Base-by-base conservation (phyloP, 2,329 filamentous ascomycete species). In the Fusarium sp. region DNA sequence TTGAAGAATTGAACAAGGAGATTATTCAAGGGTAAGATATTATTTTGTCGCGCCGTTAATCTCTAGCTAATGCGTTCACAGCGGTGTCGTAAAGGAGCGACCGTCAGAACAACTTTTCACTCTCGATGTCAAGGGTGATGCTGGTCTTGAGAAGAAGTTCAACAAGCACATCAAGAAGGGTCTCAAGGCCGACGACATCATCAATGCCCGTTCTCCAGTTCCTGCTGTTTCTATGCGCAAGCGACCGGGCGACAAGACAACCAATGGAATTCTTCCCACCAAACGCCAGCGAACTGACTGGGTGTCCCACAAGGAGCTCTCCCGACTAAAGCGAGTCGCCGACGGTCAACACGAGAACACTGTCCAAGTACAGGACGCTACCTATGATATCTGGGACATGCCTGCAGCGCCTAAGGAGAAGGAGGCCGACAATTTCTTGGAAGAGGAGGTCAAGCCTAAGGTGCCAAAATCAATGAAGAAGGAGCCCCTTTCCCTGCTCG, bases 171-270 rank as follows among this genome's bases (percentile, higher is more conserved):
- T 84, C 69, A 88, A 90, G 77, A 97, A 97, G 82, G 85, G 87
- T 7, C 87, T 99, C 71, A 97, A 93, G 80, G 90, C 91, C 68
- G 95, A 99, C 77, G 92, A 98, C 77, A 98, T 99, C 69, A 89
- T 99, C 72, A 90, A 91, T 31, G 86, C 90, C 75, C 90, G 96
- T 66, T 97, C 94, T 36, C 90, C 89, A 13, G 86, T 98, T 10
- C 91, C 93, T 6, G 90, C 92, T 13, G 87, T 99, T 8, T 86
- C 92, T 26, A 86, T 88, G 67, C 89, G 91, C 73, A 99, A 98
- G 82, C 90, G 95, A 51, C 77, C 88, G 10, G 87, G 87, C 57
- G 86, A 89, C 49, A 91, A 89, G 75, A 88, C 91, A 11, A 89
- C 88, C 18, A 89, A 97, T 75, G 92, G 93, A 40, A 82, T 95